Percentiles rank a stretch among this genome's conserved stretches.
phyloP scores from a whole-genome alignment of 257 asterid species.

The Rubia yunnanensis region DNA sequence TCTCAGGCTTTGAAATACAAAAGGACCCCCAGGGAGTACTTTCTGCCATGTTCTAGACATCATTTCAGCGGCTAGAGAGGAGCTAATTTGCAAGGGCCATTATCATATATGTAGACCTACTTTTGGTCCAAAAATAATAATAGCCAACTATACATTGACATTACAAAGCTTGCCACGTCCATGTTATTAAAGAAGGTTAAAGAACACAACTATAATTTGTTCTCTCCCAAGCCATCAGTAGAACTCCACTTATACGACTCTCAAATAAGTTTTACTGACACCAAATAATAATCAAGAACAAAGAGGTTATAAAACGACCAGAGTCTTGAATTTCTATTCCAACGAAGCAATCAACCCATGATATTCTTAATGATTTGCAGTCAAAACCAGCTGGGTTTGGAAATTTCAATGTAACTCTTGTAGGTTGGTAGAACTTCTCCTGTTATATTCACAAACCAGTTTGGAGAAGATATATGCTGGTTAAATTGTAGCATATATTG shows the following conservation, averaged over 20 bases:
- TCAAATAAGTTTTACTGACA: neutral
- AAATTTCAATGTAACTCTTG: neutral
- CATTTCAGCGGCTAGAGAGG: neutral
- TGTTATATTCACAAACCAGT: neutral
- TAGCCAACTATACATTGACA: neutral
- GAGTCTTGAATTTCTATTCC: neutral
- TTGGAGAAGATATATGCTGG: neutral
- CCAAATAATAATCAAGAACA: neutral
- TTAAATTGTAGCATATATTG: neutral
- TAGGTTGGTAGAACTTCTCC: neutral
- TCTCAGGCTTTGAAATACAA: neutral
- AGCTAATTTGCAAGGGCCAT: neutral
- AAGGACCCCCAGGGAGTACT: neutral
- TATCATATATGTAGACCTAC: neutral
- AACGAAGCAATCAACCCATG: neutral
- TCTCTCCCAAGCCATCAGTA: neutral
- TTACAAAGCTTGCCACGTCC: neutral
- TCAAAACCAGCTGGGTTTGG: neutral
- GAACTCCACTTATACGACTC: neutral
- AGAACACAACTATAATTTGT: neutral
- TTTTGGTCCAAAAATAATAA: neutral
- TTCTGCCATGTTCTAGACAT: neutral
- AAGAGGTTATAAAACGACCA: neutral
- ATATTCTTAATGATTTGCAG: neutral
- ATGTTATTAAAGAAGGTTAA: neutral